Percentiles rank a stretch among this genome's conserved stretches.
Conservation (phyloP, 202 grass and related monocot species). For the Digitaria exilis region DNA sequence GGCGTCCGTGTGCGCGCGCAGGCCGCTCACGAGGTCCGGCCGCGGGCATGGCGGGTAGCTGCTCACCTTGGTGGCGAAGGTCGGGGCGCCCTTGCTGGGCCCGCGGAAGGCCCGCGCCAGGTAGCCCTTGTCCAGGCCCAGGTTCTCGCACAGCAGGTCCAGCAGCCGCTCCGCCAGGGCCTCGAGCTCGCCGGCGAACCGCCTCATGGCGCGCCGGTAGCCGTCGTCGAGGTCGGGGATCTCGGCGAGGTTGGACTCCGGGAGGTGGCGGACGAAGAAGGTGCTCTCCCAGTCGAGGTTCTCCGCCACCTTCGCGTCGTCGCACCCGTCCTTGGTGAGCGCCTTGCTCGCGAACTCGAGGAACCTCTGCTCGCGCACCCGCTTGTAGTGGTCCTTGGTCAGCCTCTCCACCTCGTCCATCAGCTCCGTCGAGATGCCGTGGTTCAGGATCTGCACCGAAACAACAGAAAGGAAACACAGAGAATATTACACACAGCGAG, state of each 20-base stretch:
- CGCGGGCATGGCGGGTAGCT: slow-evolving; percentile 88
- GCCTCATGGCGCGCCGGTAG: slow-evolving; percentile 62
- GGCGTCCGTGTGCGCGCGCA: slow-evolving; percentile 82
- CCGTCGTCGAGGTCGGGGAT: slow-evolving; percentile 66
- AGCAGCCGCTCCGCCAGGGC: slow-evolving; percentile 70
- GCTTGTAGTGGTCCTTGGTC: slow-evolving; percentile 87
- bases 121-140: slow-evolving; percentile 69
- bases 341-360: slow-evolving; percentile 63
- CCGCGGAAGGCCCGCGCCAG: slow-evolving; percentile 61
- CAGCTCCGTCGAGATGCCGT: slow-evolving; percentile 60
- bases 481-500: not conserved
- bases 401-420: slow-evolving; percentile 83
- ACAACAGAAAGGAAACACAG: not conserved
- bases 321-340: slow-evolving; percentile 3
- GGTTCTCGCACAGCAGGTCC: slow-evolving; percentile 83
- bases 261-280: slow-evolving; percentile 92
- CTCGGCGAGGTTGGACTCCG: slow-evolving; percentile 66
- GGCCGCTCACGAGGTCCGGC: slow-evolving; percentile 72
- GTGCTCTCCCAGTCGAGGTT: slow-evolving; percentile 93
- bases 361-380: slow-evolving; percentile 66
- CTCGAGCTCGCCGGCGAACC: slow-evolving; percentile 69
- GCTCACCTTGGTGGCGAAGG: slow-evolving; percentile 88
- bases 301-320: slow-evolving; percentile 27
- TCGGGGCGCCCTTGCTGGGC: slow-evolving; percentile 54
- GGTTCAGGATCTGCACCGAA: not conserved